A percentile compares a stretch with the other conserved stretches of the same genome.
Conservation (phyloP, 1,139 yeast genomes). For the Yamadazyma taylorii region DNA sequence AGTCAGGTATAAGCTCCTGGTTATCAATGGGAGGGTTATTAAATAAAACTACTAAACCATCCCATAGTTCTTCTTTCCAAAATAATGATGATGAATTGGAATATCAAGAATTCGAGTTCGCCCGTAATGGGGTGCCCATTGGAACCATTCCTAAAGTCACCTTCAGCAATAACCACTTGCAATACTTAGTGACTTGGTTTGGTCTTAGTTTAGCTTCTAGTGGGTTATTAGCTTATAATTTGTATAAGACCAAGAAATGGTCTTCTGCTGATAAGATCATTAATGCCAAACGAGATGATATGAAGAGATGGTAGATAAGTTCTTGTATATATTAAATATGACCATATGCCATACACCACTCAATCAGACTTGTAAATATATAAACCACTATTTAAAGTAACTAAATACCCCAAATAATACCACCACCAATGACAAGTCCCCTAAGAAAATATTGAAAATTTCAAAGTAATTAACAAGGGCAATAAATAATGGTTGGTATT, state of each 20-base stretch:
- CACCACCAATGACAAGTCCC: slow-evolving; percentile 40
- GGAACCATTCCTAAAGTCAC: slow-evolving; percentile 80
- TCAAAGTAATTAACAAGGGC: slow-evolving; percentile 40
- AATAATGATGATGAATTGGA: slow-evolving; percentile 35
- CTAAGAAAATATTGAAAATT: slow-evolving; percentile 35
- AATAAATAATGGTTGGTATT: slow-evolving; percentile 29
- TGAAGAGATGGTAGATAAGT: slow-evolving; percentile 23
- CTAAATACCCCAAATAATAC: slow-evolving; percentile 43
- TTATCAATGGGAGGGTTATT: slow-evolving; percentile 17
- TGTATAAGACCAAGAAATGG: slow-evolving; percentile 31
- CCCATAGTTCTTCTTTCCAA: slow-evolving; percentile 6
- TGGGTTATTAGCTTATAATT: slow-evolving; percentile 49
- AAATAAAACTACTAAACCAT: no score
- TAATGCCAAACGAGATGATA: slow-evolving; percentile 41
- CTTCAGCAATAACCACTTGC: slow-evolving; percentile 85
- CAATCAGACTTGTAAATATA: no score
- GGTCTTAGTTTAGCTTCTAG: slow-evolving; percentile 75
- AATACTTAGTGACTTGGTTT: slow-evolving; percentile 93
- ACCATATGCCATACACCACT: no score
- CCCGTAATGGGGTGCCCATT: slow-evolving; percentile 84
- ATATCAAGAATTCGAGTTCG: slow-evolving; percentile 51
- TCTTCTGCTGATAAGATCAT: slow-evolving; percentile 42
- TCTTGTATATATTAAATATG: slow-evolving; percentile 5
- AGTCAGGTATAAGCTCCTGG: slow-evolving; percentile 3
- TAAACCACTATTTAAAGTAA: slow-evolving; percentile 4